These are phyloP conservation scores for Rhodotorula sp. DNA, from an alignment of 1,284 basidiomycete genomes.

Conservation along the genomic window DNA sequence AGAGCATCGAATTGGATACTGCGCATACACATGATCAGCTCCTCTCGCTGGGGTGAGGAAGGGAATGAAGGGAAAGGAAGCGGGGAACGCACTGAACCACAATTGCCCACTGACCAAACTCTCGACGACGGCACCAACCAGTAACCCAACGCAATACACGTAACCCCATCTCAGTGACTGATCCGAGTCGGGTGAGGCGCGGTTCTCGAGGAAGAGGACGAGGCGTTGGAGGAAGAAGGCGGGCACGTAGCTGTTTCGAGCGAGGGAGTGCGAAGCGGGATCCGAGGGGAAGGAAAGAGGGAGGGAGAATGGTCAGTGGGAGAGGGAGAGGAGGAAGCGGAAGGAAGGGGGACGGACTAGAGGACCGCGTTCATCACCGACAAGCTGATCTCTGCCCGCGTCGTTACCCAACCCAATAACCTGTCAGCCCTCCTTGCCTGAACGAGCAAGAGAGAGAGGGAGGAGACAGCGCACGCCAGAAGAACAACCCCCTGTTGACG, in stretches of 20 bases:
- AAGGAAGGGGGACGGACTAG: constrained; percentile 15
- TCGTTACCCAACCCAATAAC: constrained; percentile 47
- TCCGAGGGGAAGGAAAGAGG: too few relatives aligned
- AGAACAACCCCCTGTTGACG: constrained; percentile 49
- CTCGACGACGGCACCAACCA: constrained; percentile 62
- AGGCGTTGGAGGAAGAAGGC: constrained; percentile 71
- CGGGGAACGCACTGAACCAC: constrained; percentile 44
- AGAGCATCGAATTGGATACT: constrained; percentile 65
- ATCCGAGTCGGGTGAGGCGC: neutral
- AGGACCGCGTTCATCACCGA: constrained; percentile 61
- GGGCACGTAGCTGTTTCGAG: constrained; percentile 65
- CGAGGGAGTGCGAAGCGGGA: too few relatives aligned
- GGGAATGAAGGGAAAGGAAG: neutral
- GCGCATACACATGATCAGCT: too few relatives aligned
- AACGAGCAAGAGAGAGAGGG: neutral
- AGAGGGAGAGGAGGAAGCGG: neutral
- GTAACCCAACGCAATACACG: constrained; percentile 59
- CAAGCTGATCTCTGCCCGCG: constrained; percentile 58
- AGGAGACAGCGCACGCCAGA: constrained; percentile 15
- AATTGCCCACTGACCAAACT: constrained; percentile 53
- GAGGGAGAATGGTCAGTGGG: neutral
- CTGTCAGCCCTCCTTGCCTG: too few relatives aligned
- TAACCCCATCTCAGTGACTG: constrained; percentile 51
- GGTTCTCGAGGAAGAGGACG: constrained; percentile 66
- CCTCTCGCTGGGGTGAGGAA: neutral